Base-by-base conservation (phyloP, 202 grass and related monocot species). In the Saccharum hybrid region DNA sequence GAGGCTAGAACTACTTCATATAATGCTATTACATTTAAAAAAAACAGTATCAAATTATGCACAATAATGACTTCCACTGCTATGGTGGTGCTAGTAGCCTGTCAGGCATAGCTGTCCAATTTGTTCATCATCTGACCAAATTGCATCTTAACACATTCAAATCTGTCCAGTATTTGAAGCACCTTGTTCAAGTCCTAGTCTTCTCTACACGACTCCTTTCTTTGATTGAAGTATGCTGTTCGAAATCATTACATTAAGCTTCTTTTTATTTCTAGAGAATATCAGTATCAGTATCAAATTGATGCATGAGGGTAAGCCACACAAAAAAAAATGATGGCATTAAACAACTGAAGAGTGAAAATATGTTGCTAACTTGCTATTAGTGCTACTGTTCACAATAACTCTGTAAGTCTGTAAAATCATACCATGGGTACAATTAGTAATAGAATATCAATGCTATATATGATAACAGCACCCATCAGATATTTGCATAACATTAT, bases 41-140 rank as follows among this genome's bases (percentile, higher is more conserved):
- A 66, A 52, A 10, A 60, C 37, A 86, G 61, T 39, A 65, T 30
- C 22, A 80, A 30, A 36, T 56, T 6, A 42, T 52, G 14, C 51
- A 82, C 18, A 71, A 72, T 65, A 70, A 78, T 28, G 21, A 40
- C n/a, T 40, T 75, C 51, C 6, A 28, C 13, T 12, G 21, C 11
- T 28, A 39, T 37, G 1, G 61, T 66, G 48, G 7, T 36, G 26
- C 64, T 71, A 62, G 43, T 28, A 28, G 68, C 39, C 39, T 26
- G 43, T 12, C 26, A 31, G 23, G 70, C 70, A 70, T 61, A 85
- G 30, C 19, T 79, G 6, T 63, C 31, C 30, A 85, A 71, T 75
- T 34, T 14, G 45, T 18, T 56, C 62, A 75, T 4, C 42, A 74
- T 54, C 71, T 54, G 21, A 41, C 22, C 14, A 49, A 22, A 34